Evolutionary conservation across 495 filamentous ascomycete species (phyloP), one percentile per base, ranked within the genome.

Genomic region (Trypethelium eluteriae): DNA sequence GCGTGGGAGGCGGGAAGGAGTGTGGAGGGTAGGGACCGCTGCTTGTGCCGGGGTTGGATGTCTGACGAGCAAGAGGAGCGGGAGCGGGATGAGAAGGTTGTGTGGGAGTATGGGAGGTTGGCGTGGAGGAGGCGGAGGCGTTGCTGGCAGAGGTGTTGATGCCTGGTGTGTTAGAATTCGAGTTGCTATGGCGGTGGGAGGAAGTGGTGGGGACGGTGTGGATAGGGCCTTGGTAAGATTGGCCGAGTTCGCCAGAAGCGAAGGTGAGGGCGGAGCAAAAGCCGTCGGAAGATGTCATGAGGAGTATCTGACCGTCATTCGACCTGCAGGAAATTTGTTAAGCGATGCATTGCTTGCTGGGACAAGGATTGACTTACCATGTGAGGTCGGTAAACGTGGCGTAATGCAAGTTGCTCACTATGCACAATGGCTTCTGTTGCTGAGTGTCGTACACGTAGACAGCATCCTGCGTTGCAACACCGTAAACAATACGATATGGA

Each of bases 401-500:
- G 76, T 91, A 96, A 70, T 99, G 95, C 62, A 99, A 73, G 72
- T 99, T 99, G 83, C 91, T 97, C 32, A 98, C 92, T 18, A 96
- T 79, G 76, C 89, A 94, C 38, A 99, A 80, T 3, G 95, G 94
- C 2, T 91, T 94, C 68, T 91, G 86, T 71, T 99, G 95, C 72
- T 99, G 95, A 0, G 95, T 99, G 74, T 99, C 95, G 76, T 98
- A 98, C 38, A 99, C 82, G 44, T 96, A 77, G n/a, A 99, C 87
- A 0, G 95, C 89, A 75, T 99, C 95, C 74, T 97, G 92, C 0
- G 95, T 99, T 16, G 94, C 95, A 57, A 99, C 94, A 5, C 93
- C 94, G 79, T 98, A 99, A 0, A 98, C 86, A 75, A 98, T 89
- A 14, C 95, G 89, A 74, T 99, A 97, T 1, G 92, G 90, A 46